Evolutionary conservation across 129 eudicot species (phyloP).

Genomic region (Apium graveolens): DNA sequence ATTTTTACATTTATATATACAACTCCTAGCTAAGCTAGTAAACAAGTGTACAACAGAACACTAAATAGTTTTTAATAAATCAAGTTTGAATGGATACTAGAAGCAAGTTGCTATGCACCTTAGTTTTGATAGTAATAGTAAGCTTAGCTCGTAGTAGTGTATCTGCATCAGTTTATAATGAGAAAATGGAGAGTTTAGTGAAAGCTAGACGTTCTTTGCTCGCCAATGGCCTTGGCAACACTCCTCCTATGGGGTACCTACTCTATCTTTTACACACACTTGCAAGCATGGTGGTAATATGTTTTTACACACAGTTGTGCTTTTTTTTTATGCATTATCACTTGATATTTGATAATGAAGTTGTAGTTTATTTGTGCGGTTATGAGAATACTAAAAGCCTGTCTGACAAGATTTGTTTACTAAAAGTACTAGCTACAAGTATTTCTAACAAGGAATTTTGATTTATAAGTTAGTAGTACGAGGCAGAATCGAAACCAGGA

Average conservation of each 20-base stretch:
- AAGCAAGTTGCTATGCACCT: neutral
- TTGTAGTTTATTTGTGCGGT: neutral
- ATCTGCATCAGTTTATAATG: constrained; percentile 1
- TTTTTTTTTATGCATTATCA: neutral
- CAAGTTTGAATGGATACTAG: neutral
- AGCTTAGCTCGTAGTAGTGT: neutral
- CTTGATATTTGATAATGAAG: neutral
- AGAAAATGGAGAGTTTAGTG: constrained; percentile 6
- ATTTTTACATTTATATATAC: too few species aligned
- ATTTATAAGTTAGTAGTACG: neutral
- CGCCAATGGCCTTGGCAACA: constrained; percentile 57
- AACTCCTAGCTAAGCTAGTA: neutral
- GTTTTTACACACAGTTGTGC: neutral
- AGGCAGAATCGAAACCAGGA: too few species aligned
- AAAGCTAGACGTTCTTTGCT: constrained; percentile 38
- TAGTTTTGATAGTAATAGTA: neutral
- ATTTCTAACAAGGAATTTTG: neutral
- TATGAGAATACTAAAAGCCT: neutral
- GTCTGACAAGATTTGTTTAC: neutral
- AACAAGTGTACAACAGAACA: neutral
- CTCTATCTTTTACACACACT: neutral
- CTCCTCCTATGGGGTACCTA: constrained; percentile 86
- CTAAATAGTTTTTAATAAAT: neutral
- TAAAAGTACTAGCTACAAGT: neutral
- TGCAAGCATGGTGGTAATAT: neutral